Conservation (phyloP, 768 basidiomycete genomes). For the Trametopsis cervina region DNA sequence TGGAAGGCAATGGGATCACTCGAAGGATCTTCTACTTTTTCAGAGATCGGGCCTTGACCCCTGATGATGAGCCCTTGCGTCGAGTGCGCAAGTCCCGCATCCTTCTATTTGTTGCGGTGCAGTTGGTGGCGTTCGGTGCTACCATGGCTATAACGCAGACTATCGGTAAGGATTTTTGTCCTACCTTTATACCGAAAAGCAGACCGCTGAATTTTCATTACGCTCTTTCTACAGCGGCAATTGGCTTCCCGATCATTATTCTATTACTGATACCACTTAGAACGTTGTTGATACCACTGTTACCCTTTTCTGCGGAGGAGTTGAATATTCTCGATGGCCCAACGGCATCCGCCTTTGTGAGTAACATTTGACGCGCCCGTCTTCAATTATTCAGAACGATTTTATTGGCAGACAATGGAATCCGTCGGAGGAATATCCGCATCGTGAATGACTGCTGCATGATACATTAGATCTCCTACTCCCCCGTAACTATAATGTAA, state of each 20-base stretch:
- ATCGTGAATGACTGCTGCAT: no score
- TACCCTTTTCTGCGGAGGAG: constrained; percentile 75
- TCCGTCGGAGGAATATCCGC: constrained; percentile 30
- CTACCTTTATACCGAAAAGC: background rate
- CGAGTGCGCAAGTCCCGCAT: constrained; percentile 72
- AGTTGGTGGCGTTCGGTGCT: constrained; percentile 78
- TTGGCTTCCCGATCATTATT: constrained; percentile 88
- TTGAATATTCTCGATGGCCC: constrained; percentile 83
- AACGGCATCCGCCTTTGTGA: constrained; percentile 79
- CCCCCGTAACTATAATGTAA: no score
- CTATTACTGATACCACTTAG: constrained; percentile 76
- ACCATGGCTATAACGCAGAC: constrained; percentile 92
- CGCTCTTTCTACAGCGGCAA: constrained; percentile 55
- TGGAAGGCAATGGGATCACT: constrained; percentile 78
- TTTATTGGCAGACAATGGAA: constrained; percentile 31
- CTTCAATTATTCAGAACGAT: background rate
- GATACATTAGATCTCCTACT: background rate
- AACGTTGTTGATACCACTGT: constrained; percentile 57
- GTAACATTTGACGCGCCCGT: constrained; percentile 23
- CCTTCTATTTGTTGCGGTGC: constrained; percentile 61
- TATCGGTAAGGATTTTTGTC: constrained; percentile 43
- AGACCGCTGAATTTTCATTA: background rate
- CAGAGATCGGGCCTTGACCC: constrained; percentile 58
- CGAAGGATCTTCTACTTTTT: constrained; percentile 74
- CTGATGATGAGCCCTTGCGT: constrained; percentile 61